Evolutionary conservation across 495 filamentous ascomycete genomes (phyloP), one percentile per base, ranked within the genome.

Genomic region (Penicillium herquei): DNA sequence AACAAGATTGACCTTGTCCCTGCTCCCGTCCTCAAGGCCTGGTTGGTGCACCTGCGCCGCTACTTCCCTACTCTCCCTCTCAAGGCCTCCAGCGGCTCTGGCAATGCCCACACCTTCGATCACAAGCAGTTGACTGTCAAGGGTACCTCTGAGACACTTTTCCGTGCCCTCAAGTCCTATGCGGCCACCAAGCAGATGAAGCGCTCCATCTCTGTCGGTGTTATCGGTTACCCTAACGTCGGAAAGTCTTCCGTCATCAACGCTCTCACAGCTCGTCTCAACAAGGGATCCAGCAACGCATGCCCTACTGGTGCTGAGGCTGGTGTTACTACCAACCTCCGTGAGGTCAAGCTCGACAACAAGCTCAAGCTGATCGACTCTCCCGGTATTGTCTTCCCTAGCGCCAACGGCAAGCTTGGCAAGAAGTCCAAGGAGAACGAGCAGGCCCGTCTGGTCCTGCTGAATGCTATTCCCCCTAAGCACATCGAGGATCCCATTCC

Each of bases 211-310:
- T 90, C 87, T 42, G 92, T 98, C 52, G 93, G 93, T 59, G 87
- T 98, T 44, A 92, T 98, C 64, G 93, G 93, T 40, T 96, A 96
- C 74, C 93, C 93, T 56, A 98, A 98, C 72, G 93, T 96, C 57
- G 93, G 93, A 69, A 98, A 98, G 73, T 96, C 91, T 13, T 96
- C 91, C 44, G 90, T 98, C 57, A 96, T 98, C 81, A 98, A 98
- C 69, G 88, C 91, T 8, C 86, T 98, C 35, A 88, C 88, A 5
- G 86, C 90, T 33, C 87, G 91, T 43, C 75, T 96, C 33, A 87
- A 89, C 57, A 84, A 86, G 54, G 77, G 79, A 39, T 76, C 75
- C 52, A 77, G 72, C 67, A 81, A 83, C 17, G 89, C 90, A 32
- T 96, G 91, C 69, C 92, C 93, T 0, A 87, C 87, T 1, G 93